Evolutionary conservation across 768 basidiomycete genomes (phyloP).

Genomic region (Boletellus emodensis): DNA sequence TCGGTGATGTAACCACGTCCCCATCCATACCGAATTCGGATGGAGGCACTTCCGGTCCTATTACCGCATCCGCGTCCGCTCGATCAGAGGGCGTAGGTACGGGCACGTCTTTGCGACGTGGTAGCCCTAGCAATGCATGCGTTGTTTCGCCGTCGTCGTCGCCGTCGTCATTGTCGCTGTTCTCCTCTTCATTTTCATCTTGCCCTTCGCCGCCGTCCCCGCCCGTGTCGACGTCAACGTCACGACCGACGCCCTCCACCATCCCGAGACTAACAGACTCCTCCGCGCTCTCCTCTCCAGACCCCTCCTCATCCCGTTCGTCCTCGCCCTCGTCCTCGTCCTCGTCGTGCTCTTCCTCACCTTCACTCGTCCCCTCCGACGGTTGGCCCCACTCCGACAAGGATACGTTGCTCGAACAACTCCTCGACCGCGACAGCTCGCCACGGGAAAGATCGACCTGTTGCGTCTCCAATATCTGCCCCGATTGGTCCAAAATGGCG

Average conservation of each 20-base stretch:
- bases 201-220: conserved; percentile 17
- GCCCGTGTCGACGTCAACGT: not conserved
- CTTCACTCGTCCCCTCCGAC: conserved; percentile 18
- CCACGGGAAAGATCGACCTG: conserved; percentile 60
- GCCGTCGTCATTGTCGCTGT: conserved; percentile 36
- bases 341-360: conserved; percentile 15
- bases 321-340: conserved; percentile 23
- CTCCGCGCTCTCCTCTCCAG: conserved; percentile 28
- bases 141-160: conserved; percentile 31
- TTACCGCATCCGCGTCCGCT: conserved; percentile 1
- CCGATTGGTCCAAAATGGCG: conserved; percentile 86
- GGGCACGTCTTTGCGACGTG: not conserved
- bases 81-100: not conserved
- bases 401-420: conserved; percentile 54
- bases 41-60: conserved; percentile 4
- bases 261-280: conserved; percentile 36
- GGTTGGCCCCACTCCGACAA: conserved; percentile 23
- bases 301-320: conserved; percentile 25
- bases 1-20: conserved; percentile 18
- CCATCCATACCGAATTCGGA: conserved; percentile 9
- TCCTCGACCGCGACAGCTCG: conserved; percentile 45
- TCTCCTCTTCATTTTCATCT: conserved; percentile 38
- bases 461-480: conserved; percentile 81
- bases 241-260: conserved; percentile 1
- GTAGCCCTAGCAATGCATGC: conserved; percentile 24